Percentiles rank a stretch among this genome's conserved stretches.
phyloP scores from a whole-genome alignment of 306 rosid species.

The Mimosa bimucronata region DNA sequence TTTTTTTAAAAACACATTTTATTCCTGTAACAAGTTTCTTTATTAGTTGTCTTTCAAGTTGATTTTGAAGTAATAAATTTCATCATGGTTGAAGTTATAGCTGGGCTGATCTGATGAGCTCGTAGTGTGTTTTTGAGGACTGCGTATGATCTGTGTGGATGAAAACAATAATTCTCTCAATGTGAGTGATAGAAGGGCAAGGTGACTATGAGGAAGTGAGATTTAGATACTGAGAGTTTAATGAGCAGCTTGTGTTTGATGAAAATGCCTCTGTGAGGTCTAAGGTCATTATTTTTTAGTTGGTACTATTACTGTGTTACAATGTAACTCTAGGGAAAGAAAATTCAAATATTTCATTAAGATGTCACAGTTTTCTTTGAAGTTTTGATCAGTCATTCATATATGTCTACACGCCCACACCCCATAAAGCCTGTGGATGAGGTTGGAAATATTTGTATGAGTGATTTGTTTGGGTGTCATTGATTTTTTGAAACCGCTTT shows the following conservation, averaged over 20 bases:
- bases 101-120: neutral
- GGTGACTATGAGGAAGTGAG: slow-evolving; percentile 21
- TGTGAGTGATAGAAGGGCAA: slow-evolving; percentile 16
- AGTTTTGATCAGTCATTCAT: too few species aligned
- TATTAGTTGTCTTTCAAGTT: slow-evolving; percentile 3
- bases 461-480: too few species aligned
- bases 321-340: slow-evolving; percentile 19
- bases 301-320: slow-evolving; percentile 1
- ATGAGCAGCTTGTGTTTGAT: slow-evolving; percentile 28
- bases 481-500: too few species aligned
- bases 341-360: too few species aligned
- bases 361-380: too few species aligned
- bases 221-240: slow-evolving; percentile 9
- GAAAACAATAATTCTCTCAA: slow-evolving; percentile 17
- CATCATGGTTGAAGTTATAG: slow-evolving; percentile 15
- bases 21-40: too few species aligned
- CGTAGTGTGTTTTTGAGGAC: neutral
- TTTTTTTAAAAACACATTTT: too few species aligned
- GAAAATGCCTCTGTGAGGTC: slow-evolving; percentile 7
- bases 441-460: too few species aligned
- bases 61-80: neutral
- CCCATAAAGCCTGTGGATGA: neutral
- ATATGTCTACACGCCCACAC: too few species aligned
- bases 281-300: neutral
- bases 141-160: neutral